Evolutionary conservation across 2,329 filamentous ascomycete genomes (phyloP), one percentile per base, ranked within the genome.

Genomic region (Monilinia vaccinii-corymbosi): DNA sequence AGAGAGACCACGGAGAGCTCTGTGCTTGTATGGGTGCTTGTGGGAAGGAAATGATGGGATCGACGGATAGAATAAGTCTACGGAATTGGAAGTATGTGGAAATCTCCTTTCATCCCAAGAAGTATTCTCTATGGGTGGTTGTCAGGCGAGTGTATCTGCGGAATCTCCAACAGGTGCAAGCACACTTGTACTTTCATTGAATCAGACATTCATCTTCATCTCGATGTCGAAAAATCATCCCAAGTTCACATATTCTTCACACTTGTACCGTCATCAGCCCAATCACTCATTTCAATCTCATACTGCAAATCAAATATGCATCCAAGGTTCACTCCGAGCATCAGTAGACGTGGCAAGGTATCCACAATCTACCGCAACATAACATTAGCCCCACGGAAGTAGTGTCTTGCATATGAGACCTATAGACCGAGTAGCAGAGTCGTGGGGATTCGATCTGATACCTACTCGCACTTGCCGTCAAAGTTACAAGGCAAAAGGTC

Each of bases 371-470:
- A 38, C 13, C 8, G 49, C 21, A 36, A 51, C 49, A 51, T 34
- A 51, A 51, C 49, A 34, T 51, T 51, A 32, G 34, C 34, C 47
- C 34, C 21, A 49, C 28, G 10, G 34, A 51, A 40, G 34, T 25
- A 40, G 49, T 28, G 49, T 51, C 34, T 51, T 51, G 49, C 49
- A 51, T 51, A 51, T 28, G 36, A 51, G 49, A 51, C 49, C 34
- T 40, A 51, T 7, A 51, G 49, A 38, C 49, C 49, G 49, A 51
- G 49, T 51, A 51, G 32, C 28, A 51, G 49, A 51, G 49, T 51
- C 18, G 32, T 34, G 13, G 8, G 10, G 32, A 34, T 34, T n/a
- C 23, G 25, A 51, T 51, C 49, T 32, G 34, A 18, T 38, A 18
- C 36, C 21, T 21, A 16, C 4, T 7, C 36, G n/a, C 28, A 28